Evolutionary conservation across 2,329 filamentous ascomycete genomes (phyloP), one percentile per base, ranked within the genome.

Genomic region (Ascochyta clinopodiicola): DNA sequence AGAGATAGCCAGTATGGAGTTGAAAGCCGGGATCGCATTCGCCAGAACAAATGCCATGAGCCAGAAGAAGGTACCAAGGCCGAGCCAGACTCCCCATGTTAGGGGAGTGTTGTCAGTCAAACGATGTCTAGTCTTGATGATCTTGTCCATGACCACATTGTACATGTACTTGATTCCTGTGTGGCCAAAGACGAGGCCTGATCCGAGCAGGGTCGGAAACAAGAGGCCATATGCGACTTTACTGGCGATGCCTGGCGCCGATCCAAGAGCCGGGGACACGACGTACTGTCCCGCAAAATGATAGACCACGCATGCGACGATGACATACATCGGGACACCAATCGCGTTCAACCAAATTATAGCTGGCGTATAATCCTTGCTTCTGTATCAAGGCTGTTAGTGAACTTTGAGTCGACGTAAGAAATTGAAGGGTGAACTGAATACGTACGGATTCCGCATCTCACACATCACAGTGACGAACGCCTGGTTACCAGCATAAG

Each of bases 121-220:
- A 4, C 43, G 19, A 27, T 46, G 21, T n/a, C 36, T 39, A 10
- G 42, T 46, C 29, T 46, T 52, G 42, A 52, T 52, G 1, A 52
- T 13, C 24, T 49, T 54, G 44, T 54, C 44, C 74, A 88, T 88
- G 6, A 86, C 70, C 32, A 86, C 83, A 9, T 83, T 76, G 63
- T 87, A 89, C 57, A 88, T 77, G 65, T 87, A 86, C 66, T 87
- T 88, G 39, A 80, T 79, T 4, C 85, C 84, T 2, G 89, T 83
- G 60, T 88, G 84, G n/a, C 82, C 86, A 66, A 88, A 86, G 60
- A 90, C 88, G 6, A 89, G 86, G 50, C 86, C 87, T 0, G 87
- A 85, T 44, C 90, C 84, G 37, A 89, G 78, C 52, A 89, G 88
- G 6, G 88, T 89, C 27, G 86, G 86, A 5, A 86, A 79, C 0